Evolutionary conservation across 2,329 filamentous ascomycete genomes (phyloP).

Genomic region (Harringtonia aguacate): DNA sequence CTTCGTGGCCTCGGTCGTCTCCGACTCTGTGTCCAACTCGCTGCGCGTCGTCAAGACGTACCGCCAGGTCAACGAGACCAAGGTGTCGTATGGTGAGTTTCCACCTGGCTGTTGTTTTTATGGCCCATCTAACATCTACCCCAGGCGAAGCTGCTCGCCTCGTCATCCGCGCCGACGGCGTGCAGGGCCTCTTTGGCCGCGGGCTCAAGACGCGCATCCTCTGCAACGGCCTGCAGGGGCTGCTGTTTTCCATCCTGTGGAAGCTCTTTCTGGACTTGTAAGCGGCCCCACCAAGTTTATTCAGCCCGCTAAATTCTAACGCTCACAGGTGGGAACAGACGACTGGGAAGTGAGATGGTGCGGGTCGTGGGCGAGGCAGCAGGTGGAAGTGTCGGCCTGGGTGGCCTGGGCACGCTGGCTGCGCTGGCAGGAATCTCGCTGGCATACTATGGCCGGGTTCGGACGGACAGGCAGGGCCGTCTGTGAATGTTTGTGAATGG

Average conservation of each 20-base stretch:
- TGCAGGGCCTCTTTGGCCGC: conserved; percentile 30
- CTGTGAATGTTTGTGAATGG: too few relatives aligned
- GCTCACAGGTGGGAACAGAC: too few relatives aligned
- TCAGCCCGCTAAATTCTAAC: too few relatives aligned
- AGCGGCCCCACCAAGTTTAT: too few relatives aligned
- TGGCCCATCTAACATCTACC: neutral
- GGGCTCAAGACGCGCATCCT: conserved; percentile 35
- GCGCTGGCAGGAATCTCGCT: too few relatives aligned
- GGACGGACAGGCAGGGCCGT: too few relatives aligned
- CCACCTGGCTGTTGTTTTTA: neutral
- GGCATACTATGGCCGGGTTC: too few relatives aligned
- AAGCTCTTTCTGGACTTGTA: conserved; percentile 36
- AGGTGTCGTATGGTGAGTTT: conserved; percentile 31
- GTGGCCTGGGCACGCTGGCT: too few relatives aligned
- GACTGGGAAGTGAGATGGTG: too few relatives aligned
- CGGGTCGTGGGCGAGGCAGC: too few relatives aligned
- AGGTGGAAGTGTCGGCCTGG: too few relatives aligned
- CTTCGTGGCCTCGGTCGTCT: conserved; percentile 32
- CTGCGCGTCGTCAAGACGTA: conserved; percentile 37
- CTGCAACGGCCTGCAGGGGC: conserved; percentile 34
- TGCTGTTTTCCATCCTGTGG: conserved; percentile 37
- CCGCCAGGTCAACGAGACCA: conserved; percentile 35
- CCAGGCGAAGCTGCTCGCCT: conserved; percentile 29
- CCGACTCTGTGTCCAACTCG: conserved; percentile 35
- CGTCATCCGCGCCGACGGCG: conserved; percentile 29